phyloP scores from a whole-genome alignment of 2,329 filamentous ascomycete species.

The Pestalotiopsis fici region DNA sequence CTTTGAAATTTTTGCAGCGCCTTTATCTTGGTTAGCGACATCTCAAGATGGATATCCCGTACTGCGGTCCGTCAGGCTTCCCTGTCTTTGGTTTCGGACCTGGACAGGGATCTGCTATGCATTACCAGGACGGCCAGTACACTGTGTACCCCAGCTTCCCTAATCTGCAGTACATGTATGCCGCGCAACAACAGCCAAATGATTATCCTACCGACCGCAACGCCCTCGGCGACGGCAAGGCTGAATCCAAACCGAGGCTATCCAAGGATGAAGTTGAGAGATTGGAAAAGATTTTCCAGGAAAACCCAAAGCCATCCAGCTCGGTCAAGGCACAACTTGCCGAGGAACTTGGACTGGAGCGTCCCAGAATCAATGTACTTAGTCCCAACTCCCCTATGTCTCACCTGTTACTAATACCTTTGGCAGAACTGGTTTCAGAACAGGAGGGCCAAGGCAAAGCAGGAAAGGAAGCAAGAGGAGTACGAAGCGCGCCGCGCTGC shows the following conservation, averaged over 20 bases:
- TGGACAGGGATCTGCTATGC: slow-evolving; percentile 21
- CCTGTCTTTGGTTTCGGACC: slow-evolving; percentile 26
- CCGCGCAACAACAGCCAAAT: slow-evolving; percentile 24
- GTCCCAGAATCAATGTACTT: slow-evolving; percentile 63
- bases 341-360: slow-evolving; percentile 62
- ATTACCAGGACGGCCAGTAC: slow-evolving; percentile 28
- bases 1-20: not conserved
- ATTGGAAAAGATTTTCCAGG: slow-evolving; percentile 62
- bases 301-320: slow-evolving; percentile 66
- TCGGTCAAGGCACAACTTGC: slow-evolving; percentile 62
- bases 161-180: slow-evolving; percentile 29
- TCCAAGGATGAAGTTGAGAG: slow-evolving; percentile 76
- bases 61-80: slow-evolving; percentile 23
- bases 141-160: slow-evolving; percentile 21
- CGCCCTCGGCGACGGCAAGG: slow-evolving; percentile 27
- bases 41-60: slow-evolving; percentile 30
- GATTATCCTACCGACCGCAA: slow-evolving; percentile 25
- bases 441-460: slow-evolving; percentile 64
- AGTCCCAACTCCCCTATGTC: not conserved
- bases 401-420: slow-evolving; percentile 17
- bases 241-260: slow-evolving; percentile 55
- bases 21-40: not conserved
- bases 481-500: slow-evolving; percentile 45
- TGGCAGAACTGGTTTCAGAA: slow-evolving; percentile 70
- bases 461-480: slow-evolving; percentile 58